Evolutionary conservation across 768 basidiomycete species (phyloP), one percentile per base, ranked within the genome.

Genomic region (Collybia nuda): DNA sequence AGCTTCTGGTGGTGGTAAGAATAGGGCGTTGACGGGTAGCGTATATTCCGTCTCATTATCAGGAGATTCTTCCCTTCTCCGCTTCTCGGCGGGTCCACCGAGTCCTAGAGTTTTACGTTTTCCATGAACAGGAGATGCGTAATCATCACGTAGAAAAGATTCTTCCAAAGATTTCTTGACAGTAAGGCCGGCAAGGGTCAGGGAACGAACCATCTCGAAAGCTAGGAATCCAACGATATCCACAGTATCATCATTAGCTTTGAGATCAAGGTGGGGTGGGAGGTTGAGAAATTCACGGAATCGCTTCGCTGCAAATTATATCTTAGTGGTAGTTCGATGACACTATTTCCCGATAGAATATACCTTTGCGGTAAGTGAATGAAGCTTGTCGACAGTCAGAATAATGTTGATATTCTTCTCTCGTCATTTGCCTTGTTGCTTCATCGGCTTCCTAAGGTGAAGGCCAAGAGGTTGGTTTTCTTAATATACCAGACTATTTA

Each of bases 201-300:
- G 80, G 2, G 92, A 90, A 44, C 94, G 86, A 24, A 98, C 94
- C 86, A 96, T 94, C 67, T 98, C 95, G 68, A 96, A 98, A 0
- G 93, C 89, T 39, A 98, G 83, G 72, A 98, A 98, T 21, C 95
- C 95, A 59, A 98, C 92, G 52, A 97, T 95, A 63, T 98, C 95
- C 61, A 95, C 77, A 2, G 95, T 94, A 67, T 97, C 94, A 67
- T 97, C 95, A 67, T 89, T 90, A 24, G 90, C 84, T 70, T 90
- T 91, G 53, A 93, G 78, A 61, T 97, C 93, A 38, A 96, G 81
- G 53, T 90, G 86, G 0, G 87, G 61, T 2, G 93, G 90, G 9
- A 97, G 80, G 64, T 93, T 93, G 47, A 98, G 79, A 62, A 97
- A 98, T 62, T 97, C 94, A 37, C 90, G 81, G 70, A 98, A 98